Evolutionary conservation across 1,284 basidiomycete genomes (phyloP).

Genomic region (Chiua sp.): DNA sequence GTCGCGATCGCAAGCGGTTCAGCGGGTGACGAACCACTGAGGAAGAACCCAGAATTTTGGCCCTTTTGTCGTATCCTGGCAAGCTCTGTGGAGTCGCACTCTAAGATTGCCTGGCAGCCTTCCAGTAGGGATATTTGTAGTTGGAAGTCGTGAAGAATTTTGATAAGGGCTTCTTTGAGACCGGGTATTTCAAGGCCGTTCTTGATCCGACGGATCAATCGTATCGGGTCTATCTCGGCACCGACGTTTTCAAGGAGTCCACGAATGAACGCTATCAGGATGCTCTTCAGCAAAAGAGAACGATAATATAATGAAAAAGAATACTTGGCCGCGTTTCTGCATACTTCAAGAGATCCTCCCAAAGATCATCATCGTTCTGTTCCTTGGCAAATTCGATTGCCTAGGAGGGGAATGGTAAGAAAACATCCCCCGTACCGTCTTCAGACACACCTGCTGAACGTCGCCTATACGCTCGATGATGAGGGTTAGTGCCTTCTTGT

Average conservation of each 20-base stretch:
- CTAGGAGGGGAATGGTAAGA: slow-evolving; percentile 42
- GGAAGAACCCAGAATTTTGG: slow-evolving; percentile 80
- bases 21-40: slow-evolving; percentile 55
- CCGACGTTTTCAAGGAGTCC: slow-evolving; percentile 96
- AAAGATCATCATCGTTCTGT: slow-evolving; percentile 96
- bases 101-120: slow-evolving; percentile 87
- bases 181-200: slow-evolving; percentile 97
- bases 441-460: slow-evolving; percentile 73
- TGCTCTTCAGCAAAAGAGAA: not conserved
- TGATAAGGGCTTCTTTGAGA: slow-evolving; percentile 92
- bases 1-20: not conserved
- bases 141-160: slow-evolving; percentile 96
- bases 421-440: not conserved
- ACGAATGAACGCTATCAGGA: slow-evolving; percentile 82
- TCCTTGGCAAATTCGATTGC: slow-evolving; percentile 99
- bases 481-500: slow-evolving; percentile 91
- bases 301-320: slow-evolving; percentile 21
- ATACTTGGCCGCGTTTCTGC: slow-evolving; percentile 91
- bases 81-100: slow-evolving; percentile 82
- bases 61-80: slow-evolving; percentile 70
- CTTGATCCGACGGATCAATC: slow-evolving; percentile 92
- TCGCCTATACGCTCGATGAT: slow-evolving; percentile 97
- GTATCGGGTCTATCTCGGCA: slow-evolving; percentile 94
- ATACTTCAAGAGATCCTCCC: slow-evolving; percentile 95
- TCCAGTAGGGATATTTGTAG: slow-evolving; percentile 89